Percentiles rank a stretch among this genome's conserved stretches.
These are phyloP conservation scores for Lactarius akahatsu DNA, from an alignment of 768 basidiomycete species.

Conservation along the genomic window DNA sequence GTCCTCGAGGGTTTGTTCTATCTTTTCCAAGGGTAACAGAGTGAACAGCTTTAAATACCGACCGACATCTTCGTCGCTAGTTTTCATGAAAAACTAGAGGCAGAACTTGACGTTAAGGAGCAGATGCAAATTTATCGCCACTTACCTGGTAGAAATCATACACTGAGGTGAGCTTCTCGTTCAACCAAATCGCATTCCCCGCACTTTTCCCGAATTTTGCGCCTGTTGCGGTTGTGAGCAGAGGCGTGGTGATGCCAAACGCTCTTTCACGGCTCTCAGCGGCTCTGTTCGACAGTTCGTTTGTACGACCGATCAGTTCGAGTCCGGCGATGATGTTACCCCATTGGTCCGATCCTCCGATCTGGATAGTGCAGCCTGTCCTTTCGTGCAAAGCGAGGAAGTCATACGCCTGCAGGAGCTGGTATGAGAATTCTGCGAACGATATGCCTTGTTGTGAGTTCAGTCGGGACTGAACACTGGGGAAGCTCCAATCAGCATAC, in stretches of 20 bases:
- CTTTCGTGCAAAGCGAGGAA: slow-evolving; percentile 73
- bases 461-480: slow-evolving; percentile 80
- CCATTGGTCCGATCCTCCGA: slow-evolving; percentile 98
- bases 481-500: background rate
- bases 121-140: background rate
- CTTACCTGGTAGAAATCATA: slow-evolving; percentile 95
- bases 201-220: slow-evolving; percentile 98
- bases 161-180: slow-evolving; percentile 71
- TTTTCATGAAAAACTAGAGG: slow-evolving; percentile 82
- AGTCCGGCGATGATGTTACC: slow-evolving; percentile 95
- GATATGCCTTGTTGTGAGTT: slow-evolving; percentile 83
- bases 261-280: slow-evolving; percentile 39
- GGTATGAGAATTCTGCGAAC: slow-evolving; percentile 98
- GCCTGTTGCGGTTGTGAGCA: slow-evolving; percentile 84
- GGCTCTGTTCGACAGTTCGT: slow-evolving; percentile 17
- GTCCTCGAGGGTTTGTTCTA: slow-evolving; percentile 23
- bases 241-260: slow-evolving; percentile 90
- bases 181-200: slow-evolving; percentile 93
- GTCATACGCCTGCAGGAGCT: slow-evolving; percentile 95
- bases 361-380: slow-evolving; percentile 75
- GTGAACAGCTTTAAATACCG: slow-evolving; percentile 29
- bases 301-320: slow-evolving; percentile 76
- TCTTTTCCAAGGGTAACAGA: slow-evolving; percentile 22
- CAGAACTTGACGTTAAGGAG: background rate
- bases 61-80: slow-evolving; percentile 29